These are phyloP conservation scores for Stropharia rugosoannulata DNA, from an alignment of 768 basidiomycete species.

Conservation along the genomic window DNA sequence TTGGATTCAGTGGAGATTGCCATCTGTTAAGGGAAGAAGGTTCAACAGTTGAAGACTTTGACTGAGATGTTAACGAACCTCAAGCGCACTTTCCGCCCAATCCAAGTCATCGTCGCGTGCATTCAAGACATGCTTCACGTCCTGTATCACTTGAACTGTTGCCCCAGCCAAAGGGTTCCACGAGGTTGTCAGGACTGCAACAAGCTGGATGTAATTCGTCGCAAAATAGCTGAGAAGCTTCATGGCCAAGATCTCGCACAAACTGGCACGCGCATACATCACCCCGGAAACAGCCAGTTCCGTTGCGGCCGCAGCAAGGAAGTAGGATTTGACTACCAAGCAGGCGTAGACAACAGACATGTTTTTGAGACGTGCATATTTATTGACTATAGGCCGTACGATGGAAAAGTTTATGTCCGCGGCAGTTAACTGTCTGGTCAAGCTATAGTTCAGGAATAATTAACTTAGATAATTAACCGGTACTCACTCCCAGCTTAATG, in stretches of 20 bases:
- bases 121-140: slow-evolving; percentile 58
- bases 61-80: slow-evolving; percentile 48
- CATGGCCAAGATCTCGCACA: slow-evolving; percentile 89
- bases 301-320: slow-evolving; percentile 62
- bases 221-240: slow-evolving; percentile 81
- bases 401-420: slow-evolving; percentile 82
- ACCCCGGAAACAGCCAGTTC: slow-evolving; percentile 80
- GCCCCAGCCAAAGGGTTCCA: slow-evolving; percentile 89
- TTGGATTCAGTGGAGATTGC: slow-evolving; percentile 87
- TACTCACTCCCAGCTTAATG: slow-evolving; percentile 79
- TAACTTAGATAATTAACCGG: slow-evolving; percentile 5
- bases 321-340: slow-evolving; percentile 78
- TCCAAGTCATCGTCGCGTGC: slow-evolving; percentile 62
- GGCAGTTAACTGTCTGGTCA: slow-evolving; percentile 71
- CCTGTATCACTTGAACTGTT: slow-evolving; percentile 59
- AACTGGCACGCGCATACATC: slow-evolving; percentile 62
- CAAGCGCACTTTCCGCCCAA: slow-evolving; percentile 79
- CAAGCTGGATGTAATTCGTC: slow-evolving; percentile 70
- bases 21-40: slow-evolving; percentile 48
- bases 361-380: slow-evolving; percentile 77
- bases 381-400: slow-evolving; percentile 73
- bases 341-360: slow-evolving; percentile 75
- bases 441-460: neutral
- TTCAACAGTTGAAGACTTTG: neutral
- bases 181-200: slow-evolving; percentile 74